Evolutionary conservation across 495 filamentous ascomycete genomes (phyloP), one percentile per base, ranked within the genome.

Genomic region (Chaetomidium leptoderma): DNA sequence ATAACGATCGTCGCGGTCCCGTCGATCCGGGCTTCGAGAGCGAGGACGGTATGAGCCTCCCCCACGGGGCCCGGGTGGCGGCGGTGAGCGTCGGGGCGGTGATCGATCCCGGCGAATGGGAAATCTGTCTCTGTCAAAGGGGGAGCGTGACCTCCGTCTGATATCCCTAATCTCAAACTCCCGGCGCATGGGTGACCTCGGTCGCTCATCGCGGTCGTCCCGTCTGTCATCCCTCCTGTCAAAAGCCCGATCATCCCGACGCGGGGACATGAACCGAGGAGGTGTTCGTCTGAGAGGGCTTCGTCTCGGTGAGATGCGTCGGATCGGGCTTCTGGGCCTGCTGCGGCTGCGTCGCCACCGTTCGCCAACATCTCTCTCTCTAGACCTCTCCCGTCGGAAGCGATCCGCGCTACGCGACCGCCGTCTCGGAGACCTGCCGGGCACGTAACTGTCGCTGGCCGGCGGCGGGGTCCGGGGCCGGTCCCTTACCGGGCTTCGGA

Each of bases 141-240:
- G 76, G 24, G 76, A 78, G 33, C 76, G 74, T n/a, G 76, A 78
- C 62, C 77, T 68, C 53, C 75, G 67, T 66, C 66, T 59, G 5
- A 46, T 55, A 55, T 70, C 65, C 47, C 69, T 56, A 2, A 55
- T 46, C 21, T 64, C 65, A 36, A 53, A 66, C 10, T 71, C 68
- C 33, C 68, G 59, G 33, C 68, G 64, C 10, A 50, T 29, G 1
- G 69, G 68, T 2, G 68, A 68, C 29, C 68, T 46, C 7, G 62
- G 40, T 11, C 66, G 59, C 14, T 57, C 54, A 17, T 46, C 42
- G 10, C 53, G 46, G 23, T 57, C 59, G 21, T 54, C 57, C 35
- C 57, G 42, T 16, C 46, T 13, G 30, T 56, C 53, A 14, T 55
- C 36, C 51, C 55, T 42, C 19, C 56, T 37, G 21, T 59, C 57